Conservation (phyloP, 257 asterid genomes). For the Leptodermis oblonga region DNA sequence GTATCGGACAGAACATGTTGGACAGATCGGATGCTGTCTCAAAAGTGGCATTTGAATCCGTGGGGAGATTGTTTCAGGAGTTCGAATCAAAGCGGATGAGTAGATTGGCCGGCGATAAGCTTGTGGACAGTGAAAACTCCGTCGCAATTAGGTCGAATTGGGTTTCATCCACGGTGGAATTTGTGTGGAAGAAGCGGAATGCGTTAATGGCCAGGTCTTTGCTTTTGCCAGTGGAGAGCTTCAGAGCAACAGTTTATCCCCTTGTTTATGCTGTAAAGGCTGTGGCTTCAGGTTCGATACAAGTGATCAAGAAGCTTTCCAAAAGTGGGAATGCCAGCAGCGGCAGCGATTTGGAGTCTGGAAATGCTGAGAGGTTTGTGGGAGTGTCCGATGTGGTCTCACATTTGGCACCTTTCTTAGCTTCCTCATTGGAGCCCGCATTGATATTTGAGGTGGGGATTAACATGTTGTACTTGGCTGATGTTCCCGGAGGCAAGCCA, state of each 20-base stretch:
- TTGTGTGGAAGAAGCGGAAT: conserved; percentile 66
- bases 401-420: conserved; percentile 79
- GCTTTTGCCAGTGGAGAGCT: conserved; percentile 75
- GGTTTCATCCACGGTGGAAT: conserved; percentile 76
- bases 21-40: conserved; percentile 74
- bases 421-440: conserved; percentile 83
- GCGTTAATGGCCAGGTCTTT: conserved; percentile 67
- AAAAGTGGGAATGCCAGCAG: conserved; percentile 26
- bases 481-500: conserved; percentile 90
- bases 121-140: conserved; percentile 79
- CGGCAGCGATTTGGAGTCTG: conserved; percentile 29
- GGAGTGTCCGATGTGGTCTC: conserved; percentile 90
- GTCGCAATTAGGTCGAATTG: conserved; percentile 84
- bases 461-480: conserved; percentile 89
- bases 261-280: conserved; percentile 79
- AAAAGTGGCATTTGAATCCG: conserved; percentile 73
- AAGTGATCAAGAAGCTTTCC: conserved; percentile 69
- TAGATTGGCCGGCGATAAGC: conserved; percentile 85
- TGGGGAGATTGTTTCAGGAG: conserved; percentile 79
- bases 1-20: conserved; percentile 75
- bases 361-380: conserved; percentile 60
- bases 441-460: conserved; percentile 87
- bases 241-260: conserved; percentile 66
- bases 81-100: conserved; percentile 89
- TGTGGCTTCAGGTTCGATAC: conserved; percentile 71